Evolutionary conservation across 163 green algal genomes (phyloP).

Genomic region (Chloroidium sp.): DNA sequence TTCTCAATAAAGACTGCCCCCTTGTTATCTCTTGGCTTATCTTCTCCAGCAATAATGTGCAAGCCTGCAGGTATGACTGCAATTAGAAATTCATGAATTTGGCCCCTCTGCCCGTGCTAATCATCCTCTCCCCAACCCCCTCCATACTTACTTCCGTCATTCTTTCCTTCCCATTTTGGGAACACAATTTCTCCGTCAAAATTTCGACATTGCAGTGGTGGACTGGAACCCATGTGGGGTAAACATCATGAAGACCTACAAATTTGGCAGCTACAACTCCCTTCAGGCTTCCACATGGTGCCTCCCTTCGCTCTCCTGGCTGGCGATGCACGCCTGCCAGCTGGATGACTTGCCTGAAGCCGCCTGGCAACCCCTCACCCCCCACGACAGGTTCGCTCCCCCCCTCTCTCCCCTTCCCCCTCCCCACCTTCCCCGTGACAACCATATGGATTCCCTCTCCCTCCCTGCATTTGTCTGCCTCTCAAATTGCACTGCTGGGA

Average conservation of each 20-base stretch:
- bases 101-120: not conserved
- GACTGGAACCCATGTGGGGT: constrained; percentile 68
- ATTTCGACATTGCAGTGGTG: constrained; percentile 36
- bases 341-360: constrained; percentile 24
- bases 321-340: constrained; percentile 37
- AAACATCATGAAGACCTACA: constrained; percentile 40
- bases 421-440: too few relatives aligned
- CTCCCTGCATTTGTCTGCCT: not conserved
- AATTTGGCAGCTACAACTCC: constrained; percentile 32
- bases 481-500: not conserved
- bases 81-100: not conserved
- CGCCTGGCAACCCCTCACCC: constrained; percentile 16
- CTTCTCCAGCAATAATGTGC: not conserved
- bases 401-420: too few relatives aligned
- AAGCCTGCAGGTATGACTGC: not conserved
- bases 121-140: not conserved
- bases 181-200: not conserved
- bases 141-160: not conserved
- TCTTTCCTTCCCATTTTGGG: not conserved
- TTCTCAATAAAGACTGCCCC: not conserved
- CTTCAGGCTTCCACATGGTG: constrained; percentile 23
- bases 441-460: not conserved
- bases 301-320: constrained; percentile 45
- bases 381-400: not conserved
- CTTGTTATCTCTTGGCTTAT: not conserved